Percentiles rank a stretch among this genome's conserved stretches.
These are phyloP conservation scores for Salix dunnii DNA, from an alignment of 345 rosid species.

Conservation along the genomic window DNA sequence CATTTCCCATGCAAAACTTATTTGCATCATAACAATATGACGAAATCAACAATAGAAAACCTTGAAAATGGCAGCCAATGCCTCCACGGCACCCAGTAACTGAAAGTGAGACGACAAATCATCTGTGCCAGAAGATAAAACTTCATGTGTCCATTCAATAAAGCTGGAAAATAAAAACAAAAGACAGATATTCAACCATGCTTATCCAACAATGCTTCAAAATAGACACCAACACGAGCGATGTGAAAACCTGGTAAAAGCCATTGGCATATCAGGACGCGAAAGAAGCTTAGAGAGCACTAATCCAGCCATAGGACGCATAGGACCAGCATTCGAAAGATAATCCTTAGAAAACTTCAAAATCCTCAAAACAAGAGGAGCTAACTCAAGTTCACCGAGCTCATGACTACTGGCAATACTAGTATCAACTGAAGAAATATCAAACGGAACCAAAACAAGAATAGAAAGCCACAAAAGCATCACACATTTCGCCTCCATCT, in stretches of 20 bases:
- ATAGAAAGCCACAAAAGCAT: slow-evolving; percentile 90
- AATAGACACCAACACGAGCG: background rate
- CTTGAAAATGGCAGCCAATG: slow-evolving; percentile 89
- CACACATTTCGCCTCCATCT: slow-evolving; percentile 93
- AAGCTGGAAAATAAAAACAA: slow-evolving; percentile 49
- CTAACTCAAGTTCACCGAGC: slow-evolving; percentile 43
- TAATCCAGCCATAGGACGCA: slow-evolving; percentile 86
- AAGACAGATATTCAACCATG: no score
- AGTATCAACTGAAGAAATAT: slow-evolving; percentile 84
- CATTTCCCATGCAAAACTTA: background rate
- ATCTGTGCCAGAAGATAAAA: slow-evolving; percentile 56
- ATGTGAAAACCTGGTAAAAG: slow-evolving; percentile 54
- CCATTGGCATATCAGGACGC: slow-evolving; percentile 89
- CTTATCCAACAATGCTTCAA: background rate
- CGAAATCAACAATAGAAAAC: slow-evolving; percentile 34
- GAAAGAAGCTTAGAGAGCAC: slow-evolving; percentile 82
- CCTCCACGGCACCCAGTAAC: slow-evolving; percentile 82
- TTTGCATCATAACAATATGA: background rate
- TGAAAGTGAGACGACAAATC: slow-evolving; percentile 60
- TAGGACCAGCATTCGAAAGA: slow-evolving; percentile 85
- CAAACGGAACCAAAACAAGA: slow-evolving; percentile 87
- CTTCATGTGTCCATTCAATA: slow-evolving; percentile 77
- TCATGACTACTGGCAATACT: slow-evolving; percentile 48
- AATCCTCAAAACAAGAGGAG: slow-evolving; percentile 75
- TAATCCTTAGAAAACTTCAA: slow-evolving; percentile 76